phyloP scores from a whole-genome alignment of 345 rosid species.

The Pistacia vera region DNA sequence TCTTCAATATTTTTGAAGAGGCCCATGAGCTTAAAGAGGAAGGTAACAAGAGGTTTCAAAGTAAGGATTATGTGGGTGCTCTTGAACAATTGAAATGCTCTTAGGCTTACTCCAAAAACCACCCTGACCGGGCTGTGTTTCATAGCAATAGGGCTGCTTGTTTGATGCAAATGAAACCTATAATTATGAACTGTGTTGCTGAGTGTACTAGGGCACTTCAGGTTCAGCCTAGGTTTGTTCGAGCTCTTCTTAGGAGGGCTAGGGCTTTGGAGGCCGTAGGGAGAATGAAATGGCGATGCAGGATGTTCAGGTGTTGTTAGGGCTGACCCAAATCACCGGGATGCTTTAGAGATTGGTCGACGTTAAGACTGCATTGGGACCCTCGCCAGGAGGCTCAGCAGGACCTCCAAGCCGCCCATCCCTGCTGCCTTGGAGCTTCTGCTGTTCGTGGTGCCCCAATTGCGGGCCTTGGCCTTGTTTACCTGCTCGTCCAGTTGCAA shows the following conservation, averaged over 20 bases:
- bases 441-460: constrained; percentile 95
- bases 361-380: constrained; percentile 72
- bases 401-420: constrained; percentile 87
- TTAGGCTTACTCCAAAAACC: constrained; percentile 74
- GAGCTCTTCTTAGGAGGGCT: constrained; percentile 92
- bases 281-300: constrained; percentile 80
- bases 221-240: constrained; percentile 74
- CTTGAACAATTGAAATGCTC: constrained; percentile 78
- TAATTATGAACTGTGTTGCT: constrained; percentile 75
- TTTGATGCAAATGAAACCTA: constrained; percentile 98
- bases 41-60: constrained; percentile 86
- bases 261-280: constrained; percentile 82
- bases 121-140: constrained; percentile 87
- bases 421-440: constrained; percentile 99
- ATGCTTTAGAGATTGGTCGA: constrained; percentile 70
- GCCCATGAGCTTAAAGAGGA: constrained; percentile 98
- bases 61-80: constrained; percentile 78
- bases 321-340: constrained; percentile 71
- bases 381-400: constrained; percentile 79
- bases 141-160: constrained; percentile 96
- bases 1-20: constrained; percentile 67
- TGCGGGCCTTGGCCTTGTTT: constrained; percentile 86
- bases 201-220: constrained; percentile 88
- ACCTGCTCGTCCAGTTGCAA: constrained; percentile 72
- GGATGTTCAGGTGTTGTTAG: constrained; percentile 74